These are phyloP conservation scores for Leccinellum luteum DNA, from an alignment of 768 basidiomycete genomes.

Conservation along the genomic window DNA sequence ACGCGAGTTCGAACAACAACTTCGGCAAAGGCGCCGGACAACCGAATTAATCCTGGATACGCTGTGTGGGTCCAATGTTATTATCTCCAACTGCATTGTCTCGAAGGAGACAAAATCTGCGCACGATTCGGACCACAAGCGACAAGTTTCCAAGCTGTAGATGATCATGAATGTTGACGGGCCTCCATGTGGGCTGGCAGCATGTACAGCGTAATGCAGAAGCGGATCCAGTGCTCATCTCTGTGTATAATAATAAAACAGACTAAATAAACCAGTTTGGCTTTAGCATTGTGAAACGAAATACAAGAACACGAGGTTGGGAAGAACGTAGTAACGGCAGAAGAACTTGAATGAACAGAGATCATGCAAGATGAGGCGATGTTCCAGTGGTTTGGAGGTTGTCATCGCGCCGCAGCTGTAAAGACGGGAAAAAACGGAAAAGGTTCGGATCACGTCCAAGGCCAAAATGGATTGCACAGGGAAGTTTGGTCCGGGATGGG, in stretches of 20 bases:
- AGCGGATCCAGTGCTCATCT: slow-evolving; percentile 6
- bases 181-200: slow-evolving; percentile 15
- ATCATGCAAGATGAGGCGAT: background rate
- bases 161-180: slow-evolving; percentile 24
- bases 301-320: background rate
- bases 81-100: slow-evolving; percentile 11
- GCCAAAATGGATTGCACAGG: background rate
- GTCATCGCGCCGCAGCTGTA: background rate
- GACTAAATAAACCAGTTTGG: background rate
- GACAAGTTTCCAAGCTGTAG: slow-evolving; percentile 14
- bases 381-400: too few species aligned
- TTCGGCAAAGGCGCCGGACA: slow-evolving; percentile 10
- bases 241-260: background rate
- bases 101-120: background rate
- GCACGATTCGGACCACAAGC: background rate
- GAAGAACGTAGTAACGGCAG: background rate
- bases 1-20: slow-evolving; percentile 8
- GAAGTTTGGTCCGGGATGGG: slow-evolving; percentile 8
- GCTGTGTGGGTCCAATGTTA: slow-evolving; percentile 15
- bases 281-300: slow-evolving; percentile 1
- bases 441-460: slow-evolving; percentile 20
- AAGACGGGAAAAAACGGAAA: slow-evolving; percentile 14
- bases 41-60: slow-evolving; percentile 5
- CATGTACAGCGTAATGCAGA: slow-evolving; percentile 14
- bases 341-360: slow-evolving; percentile 1